Evolutionary conservation across 257 asterid species (phyloP), one percentile per base, ranked within the genome.

Genomic region (Nicotiana knightiana): DNA sequence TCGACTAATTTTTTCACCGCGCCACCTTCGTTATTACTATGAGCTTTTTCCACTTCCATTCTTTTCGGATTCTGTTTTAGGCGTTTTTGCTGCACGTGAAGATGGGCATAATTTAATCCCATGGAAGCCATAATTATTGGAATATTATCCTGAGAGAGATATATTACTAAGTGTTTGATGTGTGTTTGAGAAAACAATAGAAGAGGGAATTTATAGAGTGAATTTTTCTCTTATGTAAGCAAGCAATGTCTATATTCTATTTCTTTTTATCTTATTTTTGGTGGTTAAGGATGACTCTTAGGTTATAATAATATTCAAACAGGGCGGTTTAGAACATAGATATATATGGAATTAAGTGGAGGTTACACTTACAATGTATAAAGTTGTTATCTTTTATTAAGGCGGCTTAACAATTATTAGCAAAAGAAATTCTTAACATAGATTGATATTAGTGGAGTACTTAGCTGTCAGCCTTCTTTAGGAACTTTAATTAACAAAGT

Each of bases 1-100:
- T 28, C 81, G 35, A 32, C n/a, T 32, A 67, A 66, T 57, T 77
- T 86, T 80, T 59, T 81, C 66, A 3, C 51, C 73, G 5, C 81
- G 78, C 65, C 77, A 68, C 18, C 9, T 4, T 68, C 55, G 2
- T 68, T 68, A 10, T 43, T 70, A 43, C 58, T 43, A 70, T 39
- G 77, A 17, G 67, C 83, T 67, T 85, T 81, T 48, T 88, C 88
- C 58, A 84, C 89, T 51, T 85, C 87, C 81, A 65, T 71, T 51
- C 24, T 83, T 87, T 55, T 82, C 82, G 79, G 21, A 35, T 83
- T 88, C 81, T 88, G 88, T 54, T 87, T 79, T 32, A 83, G 88
- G 0, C 83, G 79, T 77, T 90, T 90, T 70, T 90, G 91, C 81
- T 88, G 93, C 80, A 86, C 87, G 78, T 83, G 65, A 33, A 88